phyloP scores from a whole-genome alignment of 2,329 filamentous ascomycete genomes.

The Paramyrothecium roridum region DNA sequence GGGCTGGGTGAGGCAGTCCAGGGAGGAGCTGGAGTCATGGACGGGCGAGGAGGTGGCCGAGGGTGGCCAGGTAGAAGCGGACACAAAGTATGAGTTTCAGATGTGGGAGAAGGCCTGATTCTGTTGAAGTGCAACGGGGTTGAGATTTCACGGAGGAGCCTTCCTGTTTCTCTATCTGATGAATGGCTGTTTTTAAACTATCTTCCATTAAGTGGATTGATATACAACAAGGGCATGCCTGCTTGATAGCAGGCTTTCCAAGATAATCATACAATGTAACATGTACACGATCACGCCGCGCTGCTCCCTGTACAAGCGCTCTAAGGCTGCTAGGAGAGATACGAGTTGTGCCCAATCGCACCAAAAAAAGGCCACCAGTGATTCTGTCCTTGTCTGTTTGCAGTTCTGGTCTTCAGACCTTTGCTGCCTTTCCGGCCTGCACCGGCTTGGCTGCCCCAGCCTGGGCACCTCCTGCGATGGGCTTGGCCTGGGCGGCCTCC shows the following conservation, averaged over 20 bases:
- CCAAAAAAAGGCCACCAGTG: not conserved
- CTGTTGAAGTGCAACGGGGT: not conserved
- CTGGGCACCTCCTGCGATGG: conserved; percentile 12
- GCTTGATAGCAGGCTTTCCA: not conserved
- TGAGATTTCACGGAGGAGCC: too few relatives aligned
- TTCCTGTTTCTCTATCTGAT: not conserved
- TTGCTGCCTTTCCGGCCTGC: not conserved
- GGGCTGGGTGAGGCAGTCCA: conserved; percentile 52
- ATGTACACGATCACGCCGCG: not conserved
- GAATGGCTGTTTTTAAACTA: not conserved
- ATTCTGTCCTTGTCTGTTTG: not conserved
- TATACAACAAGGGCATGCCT: not conserved
- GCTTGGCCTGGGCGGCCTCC: conserved; percentile 15
- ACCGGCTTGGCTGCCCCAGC: conserved; percentile 8
- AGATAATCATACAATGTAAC: not conserved
- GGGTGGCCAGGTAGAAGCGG: conserved; percentile 59
- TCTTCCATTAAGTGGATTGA: not conserved
- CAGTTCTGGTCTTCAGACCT: not conserved
- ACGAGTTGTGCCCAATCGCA: not conserved
- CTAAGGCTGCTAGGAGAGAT: not conserved
- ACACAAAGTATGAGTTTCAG: conserved; percentile 66
- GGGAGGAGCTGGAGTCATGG: conserved; percentile 57
- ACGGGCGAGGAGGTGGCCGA: conserved; percentile 61
- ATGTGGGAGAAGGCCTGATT: conserved; percentile 60
- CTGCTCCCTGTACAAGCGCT: not conserved